Evolutionary conservation across 2,329 filamentous ascomycete species (phyloP).

Genomic region (Penicillium aurantiogriseum): DNA sequence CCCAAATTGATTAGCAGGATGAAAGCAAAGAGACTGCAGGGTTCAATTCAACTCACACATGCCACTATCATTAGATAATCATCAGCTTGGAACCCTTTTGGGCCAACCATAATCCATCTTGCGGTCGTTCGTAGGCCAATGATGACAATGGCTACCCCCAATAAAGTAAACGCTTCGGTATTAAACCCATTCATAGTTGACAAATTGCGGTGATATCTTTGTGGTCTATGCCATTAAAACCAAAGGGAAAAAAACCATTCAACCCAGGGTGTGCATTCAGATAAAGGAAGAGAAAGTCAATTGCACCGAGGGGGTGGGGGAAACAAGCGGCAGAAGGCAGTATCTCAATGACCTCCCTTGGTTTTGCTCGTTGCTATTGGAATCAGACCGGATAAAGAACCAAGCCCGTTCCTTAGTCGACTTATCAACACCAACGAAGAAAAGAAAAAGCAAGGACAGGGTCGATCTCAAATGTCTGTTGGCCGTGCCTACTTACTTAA

Average conservation of each 20-base stretch:
- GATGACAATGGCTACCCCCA: conserved; percentile 51
- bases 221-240: neutral
- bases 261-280: conserved; percentile 11
- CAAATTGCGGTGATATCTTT: neutral
- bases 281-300: conserved; percentile 16
- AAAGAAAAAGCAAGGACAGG: conserved; percentile 3
- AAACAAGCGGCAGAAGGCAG: conserved; percentile 2
- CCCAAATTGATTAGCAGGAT: neutral
- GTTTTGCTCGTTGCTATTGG: conserved; percentile 20
- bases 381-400: conserved; percentile 25
- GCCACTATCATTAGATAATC: conserved; percentile 61
- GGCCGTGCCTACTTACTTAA: neutral
- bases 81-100: conserved; percentile 54
- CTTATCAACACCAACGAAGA: conserved; percentile 17
- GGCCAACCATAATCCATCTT: conserved; percentile 50
- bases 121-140: conserved; percentile 54
- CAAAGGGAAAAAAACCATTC: neutral
- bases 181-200: conserved; percentile 34
- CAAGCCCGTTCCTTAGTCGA: conserved; percentile 12
- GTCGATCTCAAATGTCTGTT: neutral
- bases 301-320: neutral
- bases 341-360: conserved; percentile 7
- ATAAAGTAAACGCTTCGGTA: conserved; percentile 51
- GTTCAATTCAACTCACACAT: conserved; percentile 41
- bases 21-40: neutral